These are phyloP conservation scores for Kwoniella sp. DNA, from an alignment of 768 basidiomycete genomes.

Conservation along the genomic window DNA sequence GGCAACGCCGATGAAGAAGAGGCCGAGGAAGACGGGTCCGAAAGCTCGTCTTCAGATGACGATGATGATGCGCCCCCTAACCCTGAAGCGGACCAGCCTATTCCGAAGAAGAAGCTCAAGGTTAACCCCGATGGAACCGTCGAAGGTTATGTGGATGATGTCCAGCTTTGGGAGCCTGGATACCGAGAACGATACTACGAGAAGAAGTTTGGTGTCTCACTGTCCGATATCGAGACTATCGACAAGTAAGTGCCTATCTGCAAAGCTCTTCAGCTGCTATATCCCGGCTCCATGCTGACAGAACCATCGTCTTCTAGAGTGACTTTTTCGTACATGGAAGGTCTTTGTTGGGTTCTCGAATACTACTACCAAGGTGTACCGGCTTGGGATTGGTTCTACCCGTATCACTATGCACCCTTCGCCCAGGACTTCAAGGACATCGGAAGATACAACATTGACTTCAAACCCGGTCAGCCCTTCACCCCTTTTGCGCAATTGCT, in stretches of 20 bases:
- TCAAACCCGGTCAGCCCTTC: slow-evolving; percentile 82
- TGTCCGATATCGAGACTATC: slow-evolving; percentile 70
- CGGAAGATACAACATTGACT: slow-evolving; percentile 74
- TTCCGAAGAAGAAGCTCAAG: slow-evolving; percentile 64
- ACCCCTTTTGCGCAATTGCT: slow-evolving; percentile 96
- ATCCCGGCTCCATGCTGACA: slow-evolving; percentile 16
- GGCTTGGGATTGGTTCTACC: slow-evolving; percentile 99
- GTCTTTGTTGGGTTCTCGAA: slow-evolving; percentile 89
- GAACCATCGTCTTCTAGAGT: slow-evolving; percentile 60
- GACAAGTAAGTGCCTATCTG: slow-evolving; percentile 63
- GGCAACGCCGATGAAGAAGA: slow-evolving; percentile 33
- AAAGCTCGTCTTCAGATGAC: slow-evolving; percentile 25
- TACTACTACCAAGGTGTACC: slow-evolving; percentile 97
- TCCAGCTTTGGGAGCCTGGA: slow-evolving; percentile 93
- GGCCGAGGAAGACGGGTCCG: slow-evolving; percentile 52
- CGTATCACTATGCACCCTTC: slow-evolving; percentile 97
- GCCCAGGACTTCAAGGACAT: slow-evolving; percentile 88
- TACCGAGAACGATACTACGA: slow-evolving; percentile 93
- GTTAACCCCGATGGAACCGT: slow-evolving; percentile 90
- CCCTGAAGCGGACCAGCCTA: slow-evolving; percentile 51
- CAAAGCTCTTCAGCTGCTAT: not conserved
- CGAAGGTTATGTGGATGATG: slow-evolving; percentile 81
- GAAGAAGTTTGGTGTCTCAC: slow-evolving; percentile 82
- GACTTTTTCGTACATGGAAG: slow-evolving; percentile 84
- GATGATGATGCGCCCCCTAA: slow-evolving; percentile 48